Evolutionary conservation across 441 rosid species (phyloP).

Genomic region (Eutrema salsugineum): DNA sequence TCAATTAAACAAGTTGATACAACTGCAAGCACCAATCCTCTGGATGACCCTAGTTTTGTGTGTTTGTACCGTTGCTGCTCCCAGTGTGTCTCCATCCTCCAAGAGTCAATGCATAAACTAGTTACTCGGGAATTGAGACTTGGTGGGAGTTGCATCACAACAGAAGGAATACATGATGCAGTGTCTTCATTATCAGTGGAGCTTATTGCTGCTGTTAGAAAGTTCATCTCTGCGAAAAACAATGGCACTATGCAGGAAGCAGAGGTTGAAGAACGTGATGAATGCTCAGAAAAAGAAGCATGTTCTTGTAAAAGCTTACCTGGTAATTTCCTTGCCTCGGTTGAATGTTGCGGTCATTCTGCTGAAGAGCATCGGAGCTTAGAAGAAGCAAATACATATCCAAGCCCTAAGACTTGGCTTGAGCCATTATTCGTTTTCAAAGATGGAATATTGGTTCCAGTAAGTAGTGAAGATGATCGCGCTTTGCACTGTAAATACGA

Average conservation of each 20-base stretch:
- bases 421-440: conserved; percentile 55
- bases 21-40: conserved; percentile 21
- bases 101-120: conserved; percentile 46
- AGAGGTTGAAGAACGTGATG: conserved; percentile 27
- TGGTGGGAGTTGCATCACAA: conserved; percentile 37
- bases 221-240: conserved; percentile 34
- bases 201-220: conserved; percentile 62
- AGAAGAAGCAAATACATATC: conserved; percentile 28
- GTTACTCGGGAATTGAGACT: conserved; percentile 45
- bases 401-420: conserved; percentile 25
- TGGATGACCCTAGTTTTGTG: conserved; percentile 34
- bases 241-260: conserved; percentile 25
- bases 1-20: conserved; percentile 19
- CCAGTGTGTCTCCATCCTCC: conserved; percentile 52
- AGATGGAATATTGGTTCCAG: conserved; percentile 69
- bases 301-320: conserved; percentile 49
- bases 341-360: conserved; percentile 62
- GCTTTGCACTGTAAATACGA: conserved; percentile 64
- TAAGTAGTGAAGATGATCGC: conserved; percentile 33
- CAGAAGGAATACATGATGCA: conserved; percentile 66
- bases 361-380: conserved; percentile 18
- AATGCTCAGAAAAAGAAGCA: conserved; percentile 21
- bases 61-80: conserved; percentile 80
- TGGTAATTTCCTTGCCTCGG: conserved; percentile 27
- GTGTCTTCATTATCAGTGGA: conserved; percentile 69